A percentile compares a stretch with the other conserved stretches of the same genome.
phyloP scores from a whole-genome alignment of 2,329 filamentous ascomycete genomes.

The Cladorrhinum sp. region DNA sequence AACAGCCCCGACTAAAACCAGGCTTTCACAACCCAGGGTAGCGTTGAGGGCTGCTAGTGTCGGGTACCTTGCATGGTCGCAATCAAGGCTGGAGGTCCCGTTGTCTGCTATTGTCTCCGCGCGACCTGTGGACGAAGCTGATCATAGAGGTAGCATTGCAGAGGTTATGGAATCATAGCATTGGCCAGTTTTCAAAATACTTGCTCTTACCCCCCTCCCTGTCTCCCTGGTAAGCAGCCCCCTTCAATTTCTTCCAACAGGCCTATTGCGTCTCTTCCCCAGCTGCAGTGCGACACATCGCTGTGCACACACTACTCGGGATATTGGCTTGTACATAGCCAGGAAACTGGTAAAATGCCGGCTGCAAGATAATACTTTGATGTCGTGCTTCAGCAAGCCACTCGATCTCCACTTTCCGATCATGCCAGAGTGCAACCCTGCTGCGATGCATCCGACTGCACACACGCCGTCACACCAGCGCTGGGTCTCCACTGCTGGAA shows the following conservation, averaged over 20 bases:
- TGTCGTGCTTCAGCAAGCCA: conserved; percentile 20
- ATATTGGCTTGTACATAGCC: conserved; percentile 28
- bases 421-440: conserved; percentile 16
- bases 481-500: neutral
- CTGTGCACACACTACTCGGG: conserved; percentile 16
- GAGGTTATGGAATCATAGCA: conserved; percentile 13
- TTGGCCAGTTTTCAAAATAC: conserved; percentile 17
- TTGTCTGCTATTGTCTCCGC: conserved; percentile 5
- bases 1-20: conserved; percentile 4
- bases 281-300: conserved; percentile 24
- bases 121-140: conserved; percentile 18
- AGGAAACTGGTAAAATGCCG: conserved; percentile 26
- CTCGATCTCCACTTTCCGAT: conserved; percentile 17
- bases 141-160: conserved; percentile 5
- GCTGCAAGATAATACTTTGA: conserved; percentile 15
- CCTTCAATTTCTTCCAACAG: conserved; percentile 26
- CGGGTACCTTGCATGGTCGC: conserved; percentile 29
- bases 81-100: conserved; percentile 1
- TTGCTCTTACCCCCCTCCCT: conserved; percentile 1
- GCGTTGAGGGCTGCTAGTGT: conserved; percentile 18
- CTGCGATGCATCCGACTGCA: conserved; percentile 8
- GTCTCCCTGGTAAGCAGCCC: conserved; percentile 6
- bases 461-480: conserved; percentile 5
- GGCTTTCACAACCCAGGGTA: conserved; percentile 18
- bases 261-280: conserved; percentile 12